Evolutionary conservation across 2,329 filamentous ascomycete genomes (phyloP), one percentile per base, ranked within the genome.

Genomic region (Hypocreales sp.): DNA sequence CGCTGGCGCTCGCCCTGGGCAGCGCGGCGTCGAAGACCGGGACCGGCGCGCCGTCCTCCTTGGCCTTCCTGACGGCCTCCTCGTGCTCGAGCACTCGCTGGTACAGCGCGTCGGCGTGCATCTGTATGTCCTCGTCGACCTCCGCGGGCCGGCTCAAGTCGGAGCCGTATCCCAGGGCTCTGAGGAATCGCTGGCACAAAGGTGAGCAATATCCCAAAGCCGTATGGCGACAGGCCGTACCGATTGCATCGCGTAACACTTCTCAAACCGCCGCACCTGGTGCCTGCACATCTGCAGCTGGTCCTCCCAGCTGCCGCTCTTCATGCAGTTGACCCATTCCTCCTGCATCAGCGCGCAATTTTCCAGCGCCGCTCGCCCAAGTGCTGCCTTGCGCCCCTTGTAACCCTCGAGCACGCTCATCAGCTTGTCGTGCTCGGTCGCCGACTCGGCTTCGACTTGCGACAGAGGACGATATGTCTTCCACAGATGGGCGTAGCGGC

Each of bases 101-200:
- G 53, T 84, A 98, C 22, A 98, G 64, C 36, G 71, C 72, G 56
- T 98, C 90, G 32, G 87, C 87, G 50, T 94, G 86, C 76, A 95
- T 82, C 54, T 95, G 90, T 35, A 98, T 83, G 40, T 78, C 71
- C 49, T 94, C 86, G 41, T 93, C 80, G 27, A 80, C 66, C 17
- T 74, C 65, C 1, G 64, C 56, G 7, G 75, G 59, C 14, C 74
- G 68, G 24, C 78, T 68, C 35, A 70, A 60, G 15, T 70, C 71
- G 7, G 72, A 69, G 19, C 92, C 67, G 48, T 94, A 95, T 5
- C 90, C 90, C 12, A 98, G 57, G 2, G 86, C 84, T 52, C 87
- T 84, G 16, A 98, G 58, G 40, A 98, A 86, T 50, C 87, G 79
- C 69, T 84, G 35, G 13, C 23, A 15, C 7, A 2, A 20, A 20